Conservation (phyloP, 2,329 filamentous ascomycete species). For the Cercospora sp. region DNA sequence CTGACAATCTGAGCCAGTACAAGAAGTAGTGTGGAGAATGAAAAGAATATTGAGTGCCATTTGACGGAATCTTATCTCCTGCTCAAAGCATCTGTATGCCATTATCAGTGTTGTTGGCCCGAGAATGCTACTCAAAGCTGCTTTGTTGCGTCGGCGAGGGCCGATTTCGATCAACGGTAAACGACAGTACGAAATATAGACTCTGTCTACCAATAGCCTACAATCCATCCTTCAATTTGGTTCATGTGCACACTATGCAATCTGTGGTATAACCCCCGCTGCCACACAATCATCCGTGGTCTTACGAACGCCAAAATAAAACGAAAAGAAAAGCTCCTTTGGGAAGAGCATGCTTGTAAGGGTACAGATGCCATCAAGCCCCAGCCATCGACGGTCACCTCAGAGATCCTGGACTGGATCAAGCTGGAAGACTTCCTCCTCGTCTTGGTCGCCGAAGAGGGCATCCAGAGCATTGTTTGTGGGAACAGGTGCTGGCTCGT, state of each 20-base stretch:
- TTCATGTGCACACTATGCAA: background rate
- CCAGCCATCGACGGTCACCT: background rate
- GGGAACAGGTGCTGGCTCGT: slow-evolving; percentile 12
- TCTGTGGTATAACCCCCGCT: background rate
- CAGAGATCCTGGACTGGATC: slow-evolving; percentile 26
- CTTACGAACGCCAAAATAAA: background rate
- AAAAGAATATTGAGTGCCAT: background rate
- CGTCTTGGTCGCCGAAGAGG: slow-evolving; percentile 17
- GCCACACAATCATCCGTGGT: background rate
- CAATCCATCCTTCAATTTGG: background rate
- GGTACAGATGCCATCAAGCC: background rate
- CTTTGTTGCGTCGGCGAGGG: no score
- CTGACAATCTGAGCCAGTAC: background rate
- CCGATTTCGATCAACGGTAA: background rate
- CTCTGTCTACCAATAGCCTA: background rate
- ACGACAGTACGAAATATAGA: background rate
- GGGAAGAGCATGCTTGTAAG: background rate
- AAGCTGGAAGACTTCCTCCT: slow-evolving; percentile 30
- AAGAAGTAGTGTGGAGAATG: background rate
- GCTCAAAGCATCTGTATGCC: background rate
- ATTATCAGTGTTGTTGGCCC: background rate
- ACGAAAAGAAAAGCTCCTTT: background rate
- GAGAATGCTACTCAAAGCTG: background rate
- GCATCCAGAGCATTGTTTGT: slow-evolving; percentile 3
- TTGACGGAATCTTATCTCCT: background rate